Base-by-base conservation (phyloP, 2,329 filamentous ascomycete genomes). In the Colletotrichum liriopes region DNA sequence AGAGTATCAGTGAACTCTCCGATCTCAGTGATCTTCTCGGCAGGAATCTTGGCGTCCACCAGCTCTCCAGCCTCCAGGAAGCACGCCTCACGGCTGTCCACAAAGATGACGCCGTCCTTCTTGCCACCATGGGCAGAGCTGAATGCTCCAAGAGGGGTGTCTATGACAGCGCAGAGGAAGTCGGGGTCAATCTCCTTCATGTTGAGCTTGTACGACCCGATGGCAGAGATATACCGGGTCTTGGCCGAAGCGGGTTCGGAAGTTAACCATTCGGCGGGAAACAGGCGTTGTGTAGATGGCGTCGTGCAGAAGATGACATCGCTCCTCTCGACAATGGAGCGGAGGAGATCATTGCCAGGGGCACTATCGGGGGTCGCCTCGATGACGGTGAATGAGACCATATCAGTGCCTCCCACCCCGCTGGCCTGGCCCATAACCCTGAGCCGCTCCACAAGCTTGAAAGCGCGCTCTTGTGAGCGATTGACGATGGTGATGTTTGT, bases 1-100 rank as follows among this genome's bases (percentile, higher is more conserved):
- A 72, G 20, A 3, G 91, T 89, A 5, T 92, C 83, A 1, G 92
- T 82, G 0, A 91, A 87, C 0, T 90, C 89, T 5, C 90, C 90
- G 67, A 89, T 84, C 32, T 85, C 79, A 0, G 76, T 47, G 66
- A 81, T 73, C 45, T 77, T 76, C 1, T 77, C 75, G 0, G 67
- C 75, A 69, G 69, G 69, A 1, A 72, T 55, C 45, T 60, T 41
- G 4, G 78, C 77, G 35, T 79, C 77, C 60, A 80, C 77, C 5
- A 81, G 65, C 70, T 81, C 79, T 11, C 79, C 79, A 0, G 79
- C 77, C 61, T 81, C 78, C 20, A 78, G 51, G 8, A 79, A 62
- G 20, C 79, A 81, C 0, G 78, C 79, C 0, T 79, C 78, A 0
- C 76, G 74, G 5, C 72, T 78, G 23, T 81, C 79, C 1, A 81